These are phyloP conservation scores for Isatis tinctoria DNA, from an alignment of 345 rosid genomes.

Conservation along the genomic window DNA sequence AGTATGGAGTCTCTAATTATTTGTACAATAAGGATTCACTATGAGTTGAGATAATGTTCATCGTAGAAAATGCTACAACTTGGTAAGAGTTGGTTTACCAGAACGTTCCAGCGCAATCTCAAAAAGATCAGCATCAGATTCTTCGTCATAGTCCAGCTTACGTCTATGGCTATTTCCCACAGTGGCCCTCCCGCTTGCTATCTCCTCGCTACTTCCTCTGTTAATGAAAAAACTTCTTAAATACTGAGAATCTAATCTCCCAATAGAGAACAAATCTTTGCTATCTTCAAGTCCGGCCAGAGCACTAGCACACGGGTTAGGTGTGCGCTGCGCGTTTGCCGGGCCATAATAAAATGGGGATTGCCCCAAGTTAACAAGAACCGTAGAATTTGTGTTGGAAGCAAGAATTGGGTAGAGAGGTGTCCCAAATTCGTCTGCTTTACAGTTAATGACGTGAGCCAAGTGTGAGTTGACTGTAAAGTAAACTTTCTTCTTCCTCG, in stretches of 20 bases:
- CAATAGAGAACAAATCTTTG: conserved; percentile 84
- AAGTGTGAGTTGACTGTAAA: conserved; percentile 35
- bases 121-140: conserved; percentile 87
- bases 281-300: conserved; percentile 72
- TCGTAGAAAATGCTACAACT: conserved; percentile 11
- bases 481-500: conserved; percentile 34
- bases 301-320: conserved; percentile 38
- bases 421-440: conserved; percentile 33
- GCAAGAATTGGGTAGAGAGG: conserved; percentile 38
- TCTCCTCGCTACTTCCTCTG: conserved; percentile 39
- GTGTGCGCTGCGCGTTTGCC: conserved; percentile 28
- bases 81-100: conserved; percentile 42
- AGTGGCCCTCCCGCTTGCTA: conserved; percentile 23
- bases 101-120: conserved; percentile 67
- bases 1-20: neutral
- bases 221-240: conserved; percentile 40
- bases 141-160: conserved; percentile 58
- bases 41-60: neutral
- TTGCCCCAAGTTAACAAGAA: conserved; percentile 36
- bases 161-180: conserved; percentile 29
- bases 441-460: conserved; percentile 34
- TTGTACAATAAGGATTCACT: neutral
- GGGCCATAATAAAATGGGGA: conserved; percentile 30
- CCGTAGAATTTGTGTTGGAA: conserved; percentile 17
- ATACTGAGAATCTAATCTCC: conserved; percentile 86